Evolutionary conservation across 106 monocot genomes (phyloP), one percentile per base, ranked within the genome.

Genomic region (Xerophyta viscosa): DNA sequence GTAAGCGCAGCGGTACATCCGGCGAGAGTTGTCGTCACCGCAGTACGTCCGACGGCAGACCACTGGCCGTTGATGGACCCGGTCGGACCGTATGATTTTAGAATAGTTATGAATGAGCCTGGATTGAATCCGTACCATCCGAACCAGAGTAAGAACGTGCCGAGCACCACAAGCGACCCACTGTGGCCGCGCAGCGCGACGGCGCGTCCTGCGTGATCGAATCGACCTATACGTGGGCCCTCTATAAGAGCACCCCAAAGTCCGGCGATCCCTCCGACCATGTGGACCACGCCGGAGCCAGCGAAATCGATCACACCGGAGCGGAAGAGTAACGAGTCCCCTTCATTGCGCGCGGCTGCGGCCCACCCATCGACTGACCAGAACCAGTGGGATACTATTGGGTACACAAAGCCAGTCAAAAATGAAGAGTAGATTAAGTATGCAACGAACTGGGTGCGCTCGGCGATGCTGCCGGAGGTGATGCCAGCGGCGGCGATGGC

Each of bases 401-500:
- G 75, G 26, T 75, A 75, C 7, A 75, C 75, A 29, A 75, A 75
- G 2, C 75, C 75, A 36, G 75, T 75, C 17, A 75, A 63, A 43
- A 75, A 63, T 18, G 50, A 62, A 0, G 75, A 75, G 68, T 75
- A 75, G 23, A 68, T 56, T 27, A 75, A 49, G 29, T 75, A 75
- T 0, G 68, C 56, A 29, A 62, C 68, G 52, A 75, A 75, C 63
- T 68, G 75, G 26, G 75, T 75, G 12, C 75, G 21, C 44, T 75
- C 75, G 24, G 75, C 75, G 42, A 75, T 75, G 45, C 68, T 68
- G 9, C 75, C 75, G 31, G 51, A 52, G 14, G 75, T 75, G 63
- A 75, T 75, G 13, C 75, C 75, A 30, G 75, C 68, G 20, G 72
- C 71, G 61, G 76, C 76, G 55, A 84, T 84, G 23, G 84, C 84